Base-by-base conservation (phyloP, 345 rosid species). In the Heritiera fomes region DNA sequence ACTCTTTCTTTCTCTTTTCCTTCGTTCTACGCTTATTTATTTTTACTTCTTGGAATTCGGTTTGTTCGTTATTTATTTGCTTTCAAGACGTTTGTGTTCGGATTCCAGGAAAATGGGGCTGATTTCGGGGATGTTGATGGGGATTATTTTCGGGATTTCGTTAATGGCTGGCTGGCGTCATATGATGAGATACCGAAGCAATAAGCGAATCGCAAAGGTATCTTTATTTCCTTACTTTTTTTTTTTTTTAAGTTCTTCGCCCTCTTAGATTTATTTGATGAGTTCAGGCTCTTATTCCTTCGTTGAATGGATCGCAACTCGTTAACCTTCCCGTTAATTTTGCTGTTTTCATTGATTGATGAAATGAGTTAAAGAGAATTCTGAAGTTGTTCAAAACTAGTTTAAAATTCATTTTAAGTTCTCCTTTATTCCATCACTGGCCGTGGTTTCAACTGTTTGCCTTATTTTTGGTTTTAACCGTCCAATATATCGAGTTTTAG, bases 81-180 rank as follows among this genome's bases (percentile, higher is more conserved):
- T 77, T 7, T 62, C 38, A 77, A 50, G 15, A 34, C 23, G 66
- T 55, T 28, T 70, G 49, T 55, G 82, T 69, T 63, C 72, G 78
- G 43, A 8, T 80, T 83, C 56, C 76, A 81, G 85, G 84, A 86
- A 84, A 78, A 93, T 97, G 99, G 99, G 99, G 78, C 82, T 94
- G 87, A 84, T 97, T 74, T 91, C 98, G 11, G 99, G 99, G 82
- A 82, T 94, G 50, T 76, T 97, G 58, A 78, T 94, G 84, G 99
- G 99, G 83, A 81, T 87, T 79, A 71, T 88, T 84, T 87, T 93
- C 80, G 99, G 99, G 76, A 88, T 97, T 78, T 91, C 89, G 65
- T 65, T 97, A 72, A 91, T 97, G 98, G 99, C 97, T 58, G 98
- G 93, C 14, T 97, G 98, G 99, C 84, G 87, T 80, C 94, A 87